Conservation (phyloP, 176 grass and related monocot species). For the Ananas comosus region DNA sequence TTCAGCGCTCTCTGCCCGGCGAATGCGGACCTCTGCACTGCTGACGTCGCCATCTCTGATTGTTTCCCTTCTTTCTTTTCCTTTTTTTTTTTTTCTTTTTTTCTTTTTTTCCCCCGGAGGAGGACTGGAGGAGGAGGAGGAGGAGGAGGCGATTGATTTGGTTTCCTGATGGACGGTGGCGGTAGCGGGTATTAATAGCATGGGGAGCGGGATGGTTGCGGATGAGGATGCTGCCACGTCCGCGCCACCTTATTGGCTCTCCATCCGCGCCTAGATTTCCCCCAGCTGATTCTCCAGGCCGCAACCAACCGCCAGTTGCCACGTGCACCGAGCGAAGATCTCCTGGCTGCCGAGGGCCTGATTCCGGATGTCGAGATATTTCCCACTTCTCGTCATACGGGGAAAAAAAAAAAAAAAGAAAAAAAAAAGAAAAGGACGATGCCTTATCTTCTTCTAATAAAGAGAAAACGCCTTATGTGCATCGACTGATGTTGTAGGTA, state of each 20-base stretch:
- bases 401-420: no score
- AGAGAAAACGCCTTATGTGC: no score
- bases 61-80: not conserved
- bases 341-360: not conserved
- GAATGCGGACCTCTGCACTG: constrained; percentile 45
- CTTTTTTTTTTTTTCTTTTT: not conserved
- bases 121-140: not conserved
- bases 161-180: no score
- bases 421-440: no score
- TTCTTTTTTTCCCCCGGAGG: no score
- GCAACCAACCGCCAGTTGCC: not conserved
- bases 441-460: no score
- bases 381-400: no score
- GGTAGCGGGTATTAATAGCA: not conserved
- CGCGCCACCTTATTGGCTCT: not conserved
- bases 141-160: not conserved
- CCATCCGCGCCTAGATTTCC: not conserved
- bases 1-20: constrained; percentile 39
- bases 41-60: constrained; percentile 38
- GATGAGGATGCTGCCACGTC: constrained; percentile 4
- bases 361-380: no score
- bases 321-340: not conserved
- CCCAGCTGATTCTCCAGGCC: not conserved
- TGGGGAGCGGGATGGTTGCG: not conserved
- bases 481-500: no score